These are phyloP conservation scores for Striga hermonthica DNA, from an alignment of 305 asterid genomes.

Conservation along the genomic window DNA sequence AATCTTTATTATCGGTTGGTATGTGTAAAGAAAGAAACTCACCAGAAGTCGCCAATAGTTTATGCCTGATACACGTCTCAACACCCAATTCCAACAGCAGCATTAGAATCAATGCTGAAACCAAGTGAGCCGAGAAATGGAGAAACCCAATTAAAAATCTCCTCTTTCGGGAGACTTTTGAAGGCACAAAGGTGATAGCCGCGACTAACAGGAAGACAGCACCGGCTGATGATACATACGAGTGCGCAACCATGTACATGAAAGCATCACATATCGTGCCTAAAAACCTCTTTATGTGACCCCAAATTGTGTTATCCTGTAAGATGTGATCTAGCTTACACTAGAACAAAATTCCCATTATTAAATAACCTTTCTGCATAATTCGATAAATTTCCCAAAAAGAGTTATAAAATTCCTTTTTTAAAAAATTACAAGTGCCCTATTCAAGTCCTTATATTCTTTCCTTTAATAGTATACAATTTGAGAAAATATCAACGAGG, in stretches of 20 bases:
- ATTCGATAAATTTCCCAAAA: no score
- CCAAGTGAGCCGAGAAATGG: conserved; percentile 88
- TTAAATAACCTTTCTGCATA: no score
- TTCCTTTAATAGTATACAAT: no score
- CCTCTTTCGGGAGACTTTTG: conserved; percentile 76
- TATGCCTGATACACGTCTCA: conserved; percentile 84
- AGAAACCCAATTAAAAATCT: conserved; percentile 69
- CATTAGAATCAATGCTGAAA: conserved; percentile 96
- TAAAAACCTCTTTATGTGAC: conserved; percentile 80
- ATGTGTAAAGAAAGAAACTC: neutral
- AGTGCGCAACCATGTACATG: conserved; percentile 65
- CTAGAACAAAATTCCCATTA: conserved; percentile 40
- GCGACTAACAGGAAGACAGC: conserved; percentile 64
- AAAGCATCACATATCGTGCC: conserved; percentile 82
- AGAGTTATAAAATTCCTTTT: no score
- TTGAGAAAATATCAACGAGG: no score
- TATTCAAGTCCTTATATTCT: no score
- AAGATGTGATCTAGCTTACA: conserved; percentile 92
- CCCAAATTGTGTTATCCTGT: conserved; percentile 77
- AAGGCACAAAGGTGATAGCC: conserved; percentile 81
- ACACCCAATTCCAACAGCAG: conserved; percentile 88
- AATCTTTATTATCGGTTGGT: no score
- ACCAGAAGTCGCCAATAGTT: conserved; percentile 90
- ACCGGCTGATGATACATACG: conserved; percentile 74
- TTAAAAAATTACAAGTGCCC: no score